These are phyloP conservation scores for Cnidoscolus chayamansa DNA, from an alignment of 441 rosid genomes.

Conservation along the genomic window DNA sequence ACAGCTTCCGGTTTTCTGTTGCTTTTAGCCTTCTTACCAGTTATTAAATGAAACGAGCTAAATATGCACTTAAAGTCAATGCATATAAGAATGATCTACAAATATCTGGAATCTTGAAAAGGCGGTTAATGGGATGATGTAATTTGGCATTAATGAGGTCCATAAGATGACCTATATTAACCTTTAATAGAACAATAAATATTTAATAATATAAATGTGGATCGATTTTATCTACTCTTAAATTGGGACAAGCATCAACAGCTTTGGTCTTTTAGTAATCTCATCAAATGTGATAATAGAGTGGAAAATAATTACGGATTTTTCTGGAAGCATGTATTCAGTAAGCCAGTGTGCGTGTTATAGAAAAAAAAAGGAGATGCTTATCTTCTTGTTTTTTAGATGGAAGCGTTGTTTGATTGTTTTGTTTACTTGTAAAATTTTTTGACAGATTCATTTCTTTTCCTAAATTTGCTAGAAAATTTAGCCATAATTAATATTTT, in stretches of 20 bases:
- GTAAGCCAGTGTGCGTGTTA: neutral
- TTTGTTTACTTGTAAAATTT: neutral
- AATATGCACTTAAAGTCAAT: neutral
- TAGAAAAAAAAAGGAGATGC: neutral
- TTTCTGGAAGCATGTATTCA: neutral
- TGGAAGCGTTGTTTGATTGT: constrained; percentile 6
- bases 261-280: neutral
- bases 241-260: neutral
- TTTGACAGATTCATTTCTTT: neutral
- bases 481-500: neutral
- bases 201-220: neutral
- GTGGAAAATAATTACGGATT: constrained; percentile 5
- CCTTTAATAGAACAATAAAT: neutral
- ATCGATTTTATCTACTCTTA: neutral
- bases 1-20: too few relatives aligned
- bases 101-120: neutral
- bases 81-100: neutral
- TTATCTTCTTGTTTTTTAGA: neutral
- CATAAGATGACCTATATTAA: neutral
- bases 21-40: too few relatives aligned
- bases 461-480: neutral
- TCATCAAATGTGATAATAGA: neutral
- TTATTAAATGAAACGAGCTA: too few relatives aligned
- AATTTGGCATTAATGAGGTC: neutral
- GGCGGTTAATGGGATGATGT: neutral